These are phyloP conservation scores for Alternaria sp. DNA, from an alignment of 2,329 filamentous ascomycete species.

Conservation along the genomic window DNA sequence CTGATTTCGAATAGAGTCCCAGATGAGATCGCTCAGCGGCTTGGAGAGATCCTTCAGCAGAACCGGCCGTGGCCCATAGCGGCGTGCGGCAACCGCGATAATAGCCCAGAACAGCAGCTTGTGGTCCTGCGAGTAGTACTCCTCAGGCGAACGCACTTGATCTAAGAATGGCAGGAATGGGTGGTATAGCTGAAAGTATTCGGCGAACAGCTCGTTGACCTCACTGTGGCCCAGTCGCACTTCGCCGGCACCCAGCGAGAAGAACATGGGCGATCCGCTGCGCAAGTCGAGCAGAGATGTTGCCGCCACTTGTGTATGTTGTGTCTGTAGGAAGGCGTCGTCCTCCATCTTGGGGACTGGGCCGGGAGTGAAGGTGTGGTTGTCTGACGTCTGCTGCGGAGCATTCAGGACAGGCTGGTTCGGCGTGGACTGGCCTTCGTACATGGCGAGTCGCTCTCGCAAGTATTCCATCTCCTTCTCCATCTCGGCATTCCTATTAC, in stretches of 20 bases:
- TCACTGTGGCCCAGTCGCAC: constrained; percentile 53
- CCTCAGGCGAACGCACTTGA: constrained; percentile 67
- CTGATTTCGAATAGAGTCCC: constrained; percentile 79
- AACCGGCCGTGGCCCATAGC: constrained; percentile 68
- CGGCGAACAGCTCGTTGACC: constrained; percentile 67
- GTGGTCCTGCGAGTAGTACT: constrained; percentile 78
- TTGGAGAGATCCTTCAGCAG: constrained; percentile 71
- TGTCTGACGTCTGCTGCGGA: constrained; percentile 30
- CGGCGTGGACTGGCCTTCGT: constrained; percentile 59
- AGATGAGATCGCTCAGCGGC: constrained; percentile 73
- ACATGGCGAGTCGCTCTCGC: constrained; percentile 64
- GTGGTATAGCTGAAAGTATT: constrained; percentile 79
- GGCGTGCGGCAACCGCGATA: constrained; percentile 74
- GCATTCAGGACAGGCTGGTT: constrained; percentile 36
- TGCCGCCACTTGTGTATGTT: constrained; percentile 48
- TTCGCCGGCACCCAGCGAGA: constrained; percentile 61
- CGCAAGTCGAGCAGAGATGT: constrained; percentile 51
- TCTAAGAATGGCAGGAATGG: constrained; percentile 79
- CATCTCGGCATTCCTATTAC: constrained; percentile 85
- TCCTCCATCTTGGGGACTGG: constrained; percentile 38
- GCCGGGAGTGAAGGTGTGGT: constrained; percentile 28
- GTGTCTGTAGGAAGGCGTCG: constrained; percentile 45
- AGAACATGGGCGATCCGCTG: constrained; percentile 62
- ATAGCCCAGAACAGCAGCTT: constrained; percentile 87
- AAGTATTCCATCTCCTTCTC: constrained; percentile 75